phyloP scores from a whole-genome alignment of 2,329 filamentous ascomycete species.

The Penicillium sp. region DNA sequence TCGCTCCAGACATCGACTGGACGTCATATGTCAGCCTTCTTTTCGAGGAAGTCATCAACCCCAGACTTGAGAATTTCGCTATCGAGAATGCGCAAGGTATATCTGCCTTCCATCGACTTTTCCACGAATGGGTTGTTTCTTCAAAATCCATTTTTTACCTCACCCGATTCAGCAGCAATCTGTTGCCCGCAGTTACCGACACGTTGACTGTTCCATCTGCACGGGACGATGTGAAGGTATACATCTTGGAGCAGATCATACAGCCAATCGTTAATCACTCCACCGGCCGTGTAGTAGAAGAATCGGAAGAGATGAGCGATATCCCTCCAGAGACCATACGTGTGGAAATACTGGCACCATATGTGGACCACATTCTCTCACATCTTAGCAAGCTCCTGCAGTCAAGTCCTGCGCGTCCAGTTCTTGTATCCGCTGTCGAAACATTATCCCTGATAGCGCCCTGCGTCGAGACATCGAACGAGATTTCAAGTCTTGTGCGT shows the following conservation, averaged over 20 bases:
- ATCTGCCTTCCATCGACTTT: constrained; percentile 74
- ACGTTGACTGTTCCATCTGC: constrained; percentile 68
- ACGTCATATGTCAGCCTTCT: constrained; percentile 65
- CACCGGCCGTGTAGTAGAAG: constrained; percentile 49
- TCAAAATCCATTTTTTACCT: constrained; percentile 66
- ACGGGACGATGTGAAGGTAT: constrained; percentile 82
- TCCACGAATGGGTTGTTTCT: constrained; percentile 74
- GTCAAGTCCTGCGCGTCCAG: constrained; percentile 62
- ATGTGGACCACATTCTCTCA: constrained; percentile 63
- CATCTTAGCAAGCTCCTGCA: constrained; percentile 52
- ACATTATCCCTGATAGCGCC: constrained; percentile 72
- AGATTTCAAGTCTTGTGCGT: constrained; percentile 72
- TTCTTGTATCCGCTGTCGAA: constrained; percentile 75
- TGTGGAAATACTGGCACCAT: constrained; percentile 44
- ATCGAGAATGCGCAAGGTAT: constrained; percentile 85
- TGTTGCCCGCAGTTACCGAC: constrained; percentile 69
- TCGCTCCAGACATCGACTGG: constrained; percentile 69
- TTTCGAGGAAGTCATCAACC: constrained; percentile 70
- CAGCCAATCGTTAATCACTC: constrained; percentile 63
- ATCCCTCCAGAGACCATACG: constrained; percentile 38
- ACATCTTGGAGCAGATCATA: constrained; percentile 70
- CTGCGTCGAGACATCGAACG: constrained; percentile 58
- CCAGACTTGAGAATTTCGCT: constrained; percentile 72
- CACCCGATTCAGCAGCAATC: constrained; percentile 53
- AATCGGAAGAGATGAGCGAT: constrained; percentile 44